Percentiles rank a stretch among this genome's conserved stretches.
phyloP scores from a whole-genome alignment of 1,139 yeast genomes.

The Protomyces inundatus region DNA sequence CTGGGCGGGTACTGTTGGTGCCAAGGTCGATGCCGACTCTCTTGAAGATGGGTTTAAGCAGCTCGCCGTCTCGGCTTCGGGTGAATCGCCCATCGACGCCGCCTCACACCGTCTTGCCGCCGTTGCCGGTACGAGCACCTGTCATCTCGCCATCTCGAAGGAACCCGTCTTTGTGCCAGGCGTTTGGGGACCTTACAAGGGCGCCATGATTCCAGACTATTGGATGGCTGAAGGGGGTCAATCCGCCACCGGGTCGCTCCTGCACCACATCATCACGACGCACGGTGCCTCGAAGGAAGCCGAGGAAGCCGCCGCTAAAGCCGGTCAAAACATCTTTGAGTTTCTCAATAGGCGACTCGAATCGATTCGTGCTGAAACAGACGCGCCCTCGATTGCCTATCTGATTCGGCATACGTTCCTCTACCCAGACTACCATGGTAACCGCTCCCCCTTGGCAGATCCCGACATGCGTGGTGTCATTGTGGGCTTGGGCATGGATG shows the following conservation, averaged over 20 bases:
- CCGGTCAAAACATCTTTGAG: slow-evolving; percentile 72
- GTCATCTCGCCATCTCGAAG: slow-evolving; percentile 83
- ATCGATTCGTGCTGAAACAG: slow-evolving; percentile 52
- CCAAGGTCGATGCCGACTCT: slow-evolving; percentile 55
- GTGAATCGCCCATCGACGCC: slow-evolving; percentile 32
- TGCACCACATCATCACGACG: slow-evolving; percentile 81
- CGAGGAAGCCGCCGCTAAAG: slow-evolving; percentile 55
- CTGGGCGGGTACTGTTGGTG: slow-evolving; percentile 98
- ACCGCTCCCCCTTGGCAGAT: slow-evolving; percentile 93
- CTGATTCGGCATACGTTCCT: slow-evolving; percentile 80
- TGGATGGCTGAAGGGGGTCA: slow-evolving; percentile 99
- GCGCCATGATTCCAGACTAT: slow-evolving; percentile 76
- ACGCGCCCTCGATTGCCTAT: slow-evolving; percentile 65
- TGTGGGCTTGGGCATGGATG: slow-evolving; percentile 89
- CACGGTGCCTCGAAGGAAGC: slow-evolving; percentile 84
- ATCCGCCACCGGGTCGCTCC: slow-evolving; percentile 88
- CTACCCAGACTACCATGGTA: slow-evolving; percentile 95
- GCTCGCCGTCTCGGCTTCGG: slow-evolving; percentile 46
- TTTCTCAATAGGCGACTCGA: slow-evolving; percentile 72
- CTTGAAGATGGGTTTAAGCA: slow-evolving; percentile 40
- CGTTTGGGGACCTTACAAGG: slow-evolving; percentile 98
- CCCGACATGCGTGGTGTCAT: slow-evolving; percentile 90
- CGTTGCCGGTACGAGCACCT: slow-evolving; percentile 96
- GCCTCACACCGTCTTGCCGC: slow-evolving; percentile 89
- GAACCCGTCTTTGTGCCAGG: slow-evolving; percentile 89